Evolutionary conservation across 2,329 filamentous ascomycete genomes (phyloP), one percentile per base, ranked within the genome.

Genomic region (Talaromyces sp.): DNA sequence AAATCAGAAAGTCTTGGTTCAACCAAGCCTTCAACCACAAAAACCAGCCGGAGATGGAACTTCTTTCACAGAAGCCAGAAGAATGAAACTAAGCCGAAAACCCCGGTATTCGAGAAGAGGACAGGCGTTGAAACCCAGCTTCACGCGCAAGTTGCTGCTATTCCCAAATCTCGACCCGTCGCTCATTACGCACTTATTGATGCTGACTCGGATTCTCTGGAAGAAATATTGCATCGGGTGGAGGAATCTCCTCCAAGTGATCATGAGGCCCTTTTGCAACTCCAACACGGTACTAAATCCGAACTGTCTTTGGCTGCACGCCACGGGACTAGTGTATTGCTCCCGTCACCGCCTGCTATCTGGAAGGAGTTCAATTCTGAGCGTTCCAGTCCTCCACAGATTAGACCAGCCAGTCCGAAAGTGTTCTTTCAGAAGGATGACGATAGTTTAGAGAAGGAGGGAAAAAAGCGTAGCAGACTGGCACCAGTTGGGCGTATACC

Each of bases 401-500:
- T 63, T 53, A 64, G 68, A 10, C 65, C 67, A 1, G 66, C 67
- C 21, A 74, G 75, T 5, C 70, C 74, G 7, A 73, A 66, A 56
- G 69, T 73, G 6, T 69, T 72, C 57, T 71, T 74, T 35, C 70
- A 70, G 39, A 69, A 64, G 43, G 67, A 71, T 22, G 61, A 69
- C 10, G 54, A 41, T 5, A 64, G 46, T 48, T 55, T 55, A 21
- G 51, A 70, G 62, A 57, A 62, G 62, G 65, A 68, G 35, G 73
- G 35, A 36, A 48, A 73, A 37, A 76, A 75, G 9, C 83, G 83
- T 9, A 89, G 84, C 67, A 82, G 91, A 57, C 77, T 96, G 17
- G 84, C 86, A 28, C 90, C 93, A 64, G 86, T 96, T 48, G 92
- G 91, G 8, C 84, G 92, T 15, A 96, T 96, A 53, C 92, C 92